phyloP scores from a whole-genome alignment of 805 yeast species.

The Ogataea wickerhamii region DNA sequence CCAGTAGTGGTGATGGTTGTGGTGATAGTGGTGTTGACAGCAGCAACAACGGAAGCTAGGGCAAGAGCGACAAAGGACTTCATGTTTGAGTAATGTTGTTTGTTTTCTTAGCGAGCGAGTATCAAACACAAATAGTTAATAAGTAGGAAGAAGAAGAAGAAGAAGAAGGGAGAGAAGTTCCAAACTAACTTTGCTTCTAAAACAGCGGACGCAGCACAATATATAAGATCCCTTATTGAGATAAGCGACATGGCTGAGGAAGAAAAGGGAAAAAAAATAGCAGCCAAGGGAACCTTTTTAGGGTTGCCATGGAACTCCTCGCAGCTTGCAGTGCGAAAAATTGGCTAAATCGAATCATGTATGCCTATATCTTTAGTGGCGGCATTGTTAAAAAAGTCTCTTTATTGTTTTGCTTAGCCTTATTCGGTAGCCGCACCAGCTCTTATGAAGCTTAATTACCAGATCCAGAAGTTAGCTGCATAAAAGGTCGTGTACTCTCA shows the following conservation, averaged over 20 bases:
- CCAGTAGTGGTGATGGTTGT: constrained; percentile 18
- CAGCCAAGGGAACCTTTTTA: not conserved
- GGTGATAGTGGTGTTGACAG: constrained; percentile 16
- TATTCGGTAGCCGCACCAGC: not conserved
- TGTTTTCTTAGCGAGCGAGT: constrained; percentile 1
- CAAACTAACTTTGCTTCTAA: not conserved
- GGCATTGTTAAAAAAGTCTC: too few relatives aligned
- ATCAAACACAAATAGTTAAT: not conserved
- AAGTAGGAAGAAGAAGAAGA: not conserved
- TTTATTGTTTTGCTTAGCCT: too few relatives aligned
- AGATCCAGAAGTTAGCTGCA: not conserved
- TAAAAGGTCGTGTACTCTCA: not conserved
- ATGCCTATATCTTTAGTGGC: not conserved
- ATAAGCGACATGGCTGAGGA: not conserved
- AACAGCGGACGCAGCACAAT: not conserved
- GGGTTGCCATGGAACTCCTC: not conserved
- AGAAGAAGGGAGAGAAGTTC: not conserved
- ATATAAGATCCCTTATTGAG: not conserved
- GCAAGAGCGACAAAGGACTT: constrained; percentile 13
- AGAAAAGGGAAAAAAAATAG: not conserved
- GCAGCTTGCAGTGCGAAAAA: not conserved
- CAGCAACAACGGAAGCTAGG: constrained; percentile 17
- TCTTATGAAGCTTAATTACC: not conserved
- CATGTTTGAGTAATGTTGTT: constrained; percentile 7
- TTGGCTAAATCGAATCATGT: not conserved